Evolutionary conservation across 495 filamentous ascomycete species (phyloP).

Genomic region (Xylaria nigripes): DNA sequence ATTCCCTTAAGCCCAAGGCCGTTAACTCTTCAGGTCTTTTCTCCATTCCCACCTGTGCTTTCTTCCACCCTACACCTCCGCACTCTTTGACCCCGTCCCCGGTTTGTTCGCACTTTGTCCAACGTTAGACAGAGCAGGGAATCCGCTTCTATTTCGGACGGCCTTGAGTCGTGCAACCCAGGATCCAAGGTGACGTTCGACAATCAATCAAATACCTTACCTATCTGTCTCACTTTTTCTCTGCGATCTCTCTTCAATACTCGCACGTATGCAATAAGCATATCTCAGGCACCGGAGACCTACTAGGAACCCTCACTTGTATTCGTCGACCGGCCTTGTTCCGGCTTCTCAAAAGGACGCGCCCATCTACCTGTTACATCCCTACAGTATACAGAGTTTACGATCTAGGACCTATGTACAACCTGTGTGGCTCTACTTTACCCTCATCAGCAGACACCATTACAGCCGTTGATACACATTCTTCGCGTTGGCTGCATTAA

Average conservation of each 20-base stretch:
- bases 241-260: neutral
- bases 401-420: conserved; percentile 4
- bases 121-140: neutral
- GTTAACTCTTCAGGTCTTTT: neutral
- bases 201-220: neutral
- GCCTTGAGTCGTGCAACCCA: neutral
- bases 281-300: neutral
- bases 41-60: neutral
- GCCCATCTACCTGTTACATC: neutral
- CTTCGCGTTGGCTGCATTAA: neutral
- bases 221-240: neutral
- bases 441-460: conserved; percentile 2
- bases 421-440: conserved; percentile 1
- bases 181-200: neutral
- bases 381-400: neutral
- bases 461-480: neutral
- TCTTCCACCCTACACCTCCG: neutral
- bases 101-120: neutral
- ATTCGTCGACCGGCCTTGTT: conserved; percentile 7
- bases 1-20: neutral
- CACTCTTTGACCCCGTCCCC: neutral
- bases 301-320: conserved; percentile 2
- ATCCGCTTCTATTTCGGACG: neutral
- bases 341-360: conserved; percentile 4
- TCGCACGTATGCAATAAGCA: conserved; percentile 2